Evolutionary conservation across 140 eudicot species (phyloP).

Genomic region (Anethum foeniculum): DNA sequence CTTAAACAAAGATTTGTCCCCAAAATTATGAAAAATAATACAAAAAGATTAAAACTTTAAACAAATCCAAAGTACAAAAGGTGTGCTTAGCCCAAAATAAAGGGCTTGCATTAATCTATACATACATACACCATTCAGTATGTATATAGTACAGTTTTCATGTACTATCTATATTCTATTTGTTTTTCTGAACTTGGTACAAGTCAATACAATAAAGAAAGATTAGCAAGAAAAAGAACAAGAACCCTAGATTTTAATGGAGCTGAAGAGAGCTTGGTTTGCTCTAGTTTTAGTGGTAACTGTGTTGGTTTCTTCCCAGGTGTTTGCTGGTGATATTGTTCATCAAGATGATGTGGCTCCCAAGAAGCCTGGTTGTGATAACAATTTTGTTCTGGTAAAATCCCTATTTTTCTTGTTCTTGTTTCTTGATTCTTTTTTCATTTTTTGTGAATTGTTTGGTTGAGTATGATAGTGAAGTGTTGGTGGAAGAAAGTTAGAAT

Average conservation of each 20-base stretch:
- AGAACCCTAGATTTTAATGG: slow-evolving; percentile 21
- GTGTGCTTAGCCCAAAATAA: background rate
- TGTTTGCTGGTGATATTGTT: slow-evolving; percentile 79
- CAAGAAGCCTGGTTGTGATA: slow-evolving; percentile 83
- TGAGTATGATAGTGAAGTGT: background rate
- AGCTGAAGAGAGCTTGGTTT: slow-evolving; percentile 23
- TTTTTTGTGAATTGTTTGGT: background rate
- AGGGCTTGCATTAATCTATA: background rate
- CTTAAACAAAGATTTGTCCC: background rate
- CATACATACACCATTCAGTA: background rate
- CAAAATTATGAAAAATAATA: background rate
- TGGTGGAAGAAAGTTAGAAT: background rate
- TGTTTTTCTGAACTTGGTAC: background rate
- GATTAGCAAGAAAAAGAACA: background rate
- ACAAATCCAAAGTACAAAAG: background rate
- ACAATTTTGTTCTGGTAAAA: slow-evolving; percentile 83
- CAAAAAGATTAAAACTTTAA: background rate
- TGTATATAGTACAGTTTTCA: background rate
- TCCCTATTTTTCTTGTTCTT: background rate
- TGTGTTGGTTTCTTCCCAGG: slow-evolving; percentile 35
- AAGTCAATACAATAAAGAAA: slow-evolving; percentile 6
- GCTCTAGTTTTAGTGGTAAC: slow-evolving; percentile 17
- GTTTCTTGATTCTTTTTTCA: background rate
- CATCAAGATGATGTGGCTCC: slow-evolving; percentile 92
- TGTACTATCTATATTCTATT: background rate